These are phyloP conservation scores for Ceratobasidium sp. DNA, from an alignment of 1,284 basidiomycete species.

Conservation along the genomic window DNA sequence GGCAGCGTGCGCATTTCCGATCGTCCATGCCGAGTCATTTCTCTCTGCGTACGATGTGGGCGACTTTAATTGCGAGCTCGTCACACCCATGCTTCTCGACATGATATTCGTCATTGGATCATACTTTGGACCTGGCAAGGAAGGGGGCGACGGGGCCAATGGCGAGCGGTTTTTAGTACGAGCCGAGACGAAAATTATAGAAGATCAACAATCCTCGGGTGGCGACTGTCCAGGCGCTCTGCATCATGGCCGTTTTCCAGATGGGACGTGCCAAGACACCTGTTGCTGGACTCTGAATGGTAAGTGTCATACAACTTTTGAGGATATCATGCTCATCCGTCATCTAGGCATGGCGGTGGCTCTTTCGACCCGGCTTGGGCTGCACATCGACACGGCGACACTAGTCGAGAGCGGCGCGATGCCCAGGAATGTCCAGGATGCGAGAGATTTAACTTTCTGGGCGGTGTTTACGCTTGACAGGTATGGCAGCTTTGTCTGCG, in stretches of 20 bases:
- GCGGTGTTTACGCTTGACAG: constrained; percentile 21
- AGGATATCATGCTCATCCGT: neutral
- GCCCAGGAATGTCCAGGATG: neutral
- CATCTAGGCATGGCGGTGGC: constrained; percentile 27
- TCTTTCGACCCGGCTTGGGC: constrained; percentile 15
- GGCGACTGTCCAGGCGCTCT: constrained; percentile 10
- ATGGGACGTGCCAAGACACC: constrained; percentile 30
- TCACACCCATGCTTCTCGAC: constrained; percentile 26
- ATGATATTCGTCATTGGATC: constrained; percentile 24
- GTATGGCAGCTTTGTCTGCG: neutral
- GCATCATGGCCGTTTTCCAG: constrained; percentile 24
- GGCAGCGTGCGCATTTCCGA: constrained; percentile 34
- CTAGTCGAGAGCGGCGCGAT: neutral
- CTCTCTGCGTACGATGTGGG: constrained; percentile 5
- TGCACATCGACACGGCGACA: constrained; percentile 15
- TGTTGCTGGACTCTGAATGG: constrained; percentile 32
- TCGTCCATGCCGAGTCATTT: constrained; percentile 15
- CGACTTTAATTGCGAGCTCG: constrained; percentile 10
- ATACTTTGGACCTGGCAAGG: constrained; percentile 26
- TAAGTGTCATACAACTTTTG: neutral
- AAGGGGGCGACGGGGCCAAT: constrained; percentile 11
- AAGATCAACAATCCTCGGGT: constrained; percentile 17
- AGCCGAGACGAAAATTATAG: constrained; percentile 13
- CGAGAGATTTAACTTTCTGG: constrained; percentile 21
- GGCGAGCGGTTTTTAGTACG: constrained; percentile 22